These are phyloP conservation scores for Geotrichum bryndzae DNA, from an alignment of 1,139 yeast genomes.

Conservation along the genomic window DNA sequence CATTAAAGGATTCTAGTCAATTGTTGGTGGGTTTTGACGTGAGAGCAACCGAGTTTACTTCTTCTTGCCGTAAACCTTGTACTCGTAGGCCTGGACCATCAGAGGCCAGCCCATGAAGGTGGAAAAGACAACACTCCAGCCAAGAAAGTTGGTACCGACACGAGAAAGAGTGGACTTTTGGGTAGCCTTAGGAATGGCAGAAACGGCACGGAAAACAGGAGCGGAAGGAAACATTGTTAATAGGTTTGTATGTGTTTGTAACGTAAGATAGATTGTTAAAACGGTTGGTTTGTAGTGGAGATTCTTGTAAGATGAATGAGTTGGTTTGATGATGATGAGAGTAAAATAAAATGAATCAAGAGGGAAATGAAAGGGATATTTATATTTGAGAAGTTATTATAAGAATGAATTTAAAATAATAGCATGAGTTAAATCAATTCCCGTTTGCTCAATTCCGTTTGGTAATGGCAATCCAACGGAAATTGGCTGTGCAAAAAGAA, in stretches of 20 bases:
- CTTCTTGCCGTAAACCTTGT: conserved; percentile 2
- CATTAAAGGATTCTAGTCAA: too few relatives aligned
- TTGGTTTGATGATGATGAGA: neutral
- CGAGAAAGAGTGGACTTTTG: conserved; percentile 7
- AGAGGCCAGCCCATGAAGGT: conserved; percentile 15
- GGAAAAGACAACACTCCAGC: conserved; percentile 7
- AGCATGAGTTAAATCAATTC: too few relatives aligned
- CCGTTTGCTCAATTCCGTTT: neutral
- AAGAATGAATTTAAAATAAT: too few relatives aligned
- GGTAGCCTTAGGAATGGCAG: neutral
- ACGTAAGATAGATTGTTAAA: neutral
- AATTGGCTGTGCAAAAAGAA: neutral
- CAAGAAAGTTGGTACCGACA: conserved; percentile 9
- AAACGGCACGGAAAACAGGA: conserved; percentile 8
- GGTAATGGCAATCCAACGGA: neutral
- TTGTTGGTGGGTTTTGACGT: too few relatives aligned
- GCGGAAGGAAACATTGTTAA: conserved; percentile 11
- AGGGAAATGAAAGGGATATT: neutral
- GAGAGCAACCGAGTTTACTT: neutral
- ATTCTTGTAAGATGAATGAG: neutral
- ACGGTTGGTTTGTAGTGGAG: neutral
- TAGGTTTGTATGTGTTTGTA: neutral
- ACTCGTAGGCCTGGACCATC: neutral
- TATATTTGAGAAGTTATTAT: neutral
- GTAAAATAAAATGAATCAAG: neutral